Conservation (phyloP, 495 filamentous ascomycete genomes). For the Thermothielavioides terrestris region DNA sequence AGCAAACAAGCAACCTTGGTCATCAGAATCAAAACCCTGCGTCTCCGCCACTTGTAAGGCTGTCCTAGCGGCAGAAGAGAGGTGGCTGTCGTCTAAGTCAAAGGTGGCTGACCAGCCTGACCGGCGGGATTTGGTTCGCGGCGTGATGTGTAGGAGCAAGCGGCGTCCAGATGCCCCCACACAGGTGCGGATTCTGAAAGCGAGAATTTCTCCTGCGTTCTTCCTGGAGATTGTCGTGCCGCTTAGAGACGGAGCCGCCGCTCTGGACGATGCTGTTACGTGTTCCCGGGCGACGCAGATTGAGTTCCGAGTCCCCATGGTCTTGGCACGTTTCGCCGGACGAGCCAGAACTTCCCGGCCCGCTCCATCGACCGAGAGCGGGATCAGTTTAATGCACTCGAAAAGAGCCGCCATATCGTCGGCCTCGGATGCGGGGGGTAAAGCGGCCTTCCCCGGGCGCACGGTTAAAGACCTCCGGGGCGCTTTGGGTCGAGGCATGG, state of each 20-base stretch:
- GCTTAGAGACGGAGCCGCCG: not conserved
- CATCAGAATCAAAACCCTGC: conserved; percentile 5
- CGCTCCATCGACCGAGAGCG: not conserved
- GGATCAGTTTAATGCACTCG: conserved; percentile 7
- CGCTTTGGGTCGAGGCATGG: conserved; percentile 10
- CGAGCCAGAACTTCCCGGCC: not conserved
- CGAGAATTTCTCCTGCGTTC: conserved; percentile 9
- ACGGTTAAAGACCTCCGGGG: not conserved
- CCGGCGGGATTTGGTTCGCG: conserved; percentile 8
- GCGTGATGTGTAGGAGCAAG: conserved; percentile 9
- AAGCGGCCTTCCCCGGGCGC: too few species aligned
- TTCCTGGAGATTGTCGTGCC: not conserved
- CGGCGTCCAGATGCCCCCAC: too few species aligned
- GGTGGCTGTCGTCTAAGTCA: not conserved
- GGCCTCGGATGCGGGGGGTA: too few species aligned
- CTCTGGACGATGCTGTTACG: conserved; percentile 3
- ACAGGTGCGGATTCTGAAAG: too few species aligned
- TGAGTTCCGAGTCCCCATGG: not conserved
- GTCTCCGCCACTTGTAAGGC: conserved; percentile 10
- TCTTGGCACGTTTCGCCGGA: conserved; percentile 19
- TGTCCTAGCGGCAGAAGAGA: not conserved
- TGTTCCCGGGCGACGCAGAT: conserved; percentile 22
- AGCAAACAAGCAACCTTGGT: conserved; percentile 21
- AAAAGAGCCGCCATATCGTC: conserved; percentile 14
- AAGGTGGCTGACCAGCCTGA: conserved; percentile 5